Evolutionary conservation across 2,329 filamentous ascomycete genomes (phyloP), one percentile per base, ranked within the genome.

Genomic region (Epichloe gansuensis): DNA sequence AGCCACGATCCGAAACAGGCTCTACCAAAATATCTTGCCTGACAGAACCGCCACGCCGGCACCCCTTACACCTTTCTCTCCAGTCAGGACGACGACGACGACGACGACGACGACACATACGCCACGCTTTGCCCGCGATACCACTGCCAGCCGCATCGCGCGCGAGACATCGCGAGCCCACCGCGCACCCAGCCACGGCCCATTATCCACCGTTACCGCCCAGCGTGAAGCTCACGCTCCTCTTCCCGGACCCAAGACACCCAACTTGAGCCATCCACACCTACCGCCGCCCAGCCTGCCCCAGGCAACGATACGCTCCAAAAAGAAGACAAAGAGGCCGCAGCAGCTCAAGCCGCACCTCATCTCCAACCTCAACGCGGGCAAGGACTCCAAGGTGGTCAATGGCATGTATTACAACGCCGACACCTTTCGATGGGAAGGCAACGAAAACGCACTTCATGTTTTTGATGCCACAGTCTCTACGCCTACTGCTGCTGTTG

Each of bases 391-490:
- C 36, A 95, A 91, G 73, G 84, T 89, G 94, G 75, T 74, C 81
- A 74, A 49, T 57, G 93, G 91, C 57, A 98, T 98, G 93, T 84
- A 82, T 51, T 98, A 95, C 66, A 97, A 98, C 63, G 88, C 93
- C 6, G 74, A 78, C 31, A 86, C 87, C 8, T 93, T 84, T 63
- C 79, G 82, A 48, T 98, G 93, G 93, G 93, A 98, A 73, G 93
- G 93, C 50, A 98, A 98, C 61, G 93, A 98, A 65, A 91, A 89
- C 60, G 85, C 78, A 36, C 73, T 95, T 50, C 78, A 79, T 56
- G 80, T 82, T 4, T 98, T 98, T 67, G 89, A 95, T 51, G 67
- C 76, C 51, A 71, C 81, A 5, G 66, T 71, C 6, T 73, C 78
- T 1, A 77, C 78, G 2, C 77, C 80, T 2, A 76, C 76, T 0